Conservation (phyloP, 371 early-diverging fungal species). For the Rhizopus arrhizus region DNA sequence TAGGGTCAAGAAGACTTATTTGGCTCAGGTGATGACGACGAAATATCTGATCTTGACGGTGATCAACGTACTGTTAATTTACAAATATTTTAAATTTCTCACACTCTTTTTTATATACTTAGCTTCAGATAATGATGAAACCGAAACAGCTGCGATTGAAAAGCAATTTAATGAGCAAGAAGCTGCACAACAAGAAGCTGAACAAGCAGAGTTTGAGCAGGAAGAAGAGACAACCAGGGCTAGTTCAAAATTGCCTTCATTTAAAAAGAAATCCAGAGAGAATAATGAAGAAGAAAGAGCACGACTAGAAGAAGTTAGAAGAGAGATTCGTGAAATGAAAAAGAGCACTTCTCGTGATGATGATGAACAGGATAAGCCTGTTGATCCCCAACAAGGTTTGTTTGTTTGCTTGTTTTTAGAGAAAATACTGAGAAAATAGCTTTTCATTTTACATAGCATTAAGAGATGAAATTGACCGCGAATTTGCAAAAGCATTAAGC, state of each 20-base stretch:
- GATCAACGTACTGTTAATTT: conserved; percentile 34
- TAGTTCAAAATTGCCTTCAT: conserved; percentile 42
- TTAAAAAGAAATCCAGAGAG: conserved; percentile 41
- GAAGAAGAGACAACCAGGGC: conserved; percentile 1
- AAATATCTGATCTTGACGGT: conserved; percentile 52
- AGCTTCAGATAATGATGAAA: conserved; percentile 27
- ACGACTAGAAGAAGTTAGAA: conserved; percentile 37
- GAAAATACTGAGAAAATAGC: not conserved
- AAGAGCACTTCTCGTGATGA: conserved; percentile 9
- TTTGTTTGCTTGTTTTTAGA: not conserved
- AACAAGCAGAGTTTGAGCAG: not conserved
- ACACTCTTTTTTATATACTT: not conserved
- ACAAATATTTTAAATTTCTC: not conserved
- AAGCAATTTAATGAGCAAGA: not conserved
- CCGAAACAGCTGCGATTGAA: conserved; percentile 4
- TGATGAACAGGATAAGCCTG: conserved; percentile 27
- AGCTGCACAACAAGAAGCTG: too few species aligned
- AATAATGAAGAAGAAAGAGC: conserved; percentile 38
- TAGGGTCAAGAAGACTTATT: conserved; percentile 26
- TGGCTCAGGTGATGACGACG: conserved; percentile 34
- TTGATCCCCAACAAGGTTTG: conserved; percentile 44
- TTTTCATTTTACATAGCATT: conserved; percentile 31
- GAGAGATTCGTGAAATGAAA: conserved; percentile 38
- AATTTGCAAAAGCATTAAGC: conserved; percentile 63
- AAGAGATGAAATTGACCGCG: conserved; percentile 60